Percentiles rank a stretch among this genome's conserved stretches.
Evolutionary conservation across 1,139 yeast species (phyloP).

Genomic region (Saccharomyces hybrid): DNA sequence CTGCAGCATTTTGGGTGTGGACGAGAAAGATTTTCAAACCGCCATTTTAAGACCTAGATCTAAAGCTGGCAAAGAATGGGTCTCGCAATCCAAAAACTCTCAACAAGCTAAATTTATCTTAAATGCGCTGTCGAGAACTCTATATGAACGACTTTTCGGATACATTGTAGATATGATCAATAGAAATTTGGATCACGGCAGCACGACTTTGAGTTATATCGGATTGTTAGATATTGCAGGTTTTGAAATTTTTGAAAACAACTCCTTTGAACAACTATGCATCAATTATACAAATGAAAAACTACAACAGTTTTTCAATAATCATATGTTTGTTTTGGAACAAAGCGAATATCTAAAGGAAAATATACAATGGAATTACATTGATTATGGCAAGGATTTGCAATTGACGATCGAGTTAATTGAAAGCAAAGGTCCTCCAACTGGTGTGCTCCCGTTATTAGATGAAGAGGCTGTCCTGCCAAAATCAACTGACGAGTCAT

Average conservation of each 20-base stretch:
- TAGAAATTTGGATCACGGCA: constrained; percentile 47
- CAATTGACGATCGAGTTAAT: constrained; percentile 92
- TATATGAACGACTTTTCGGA: constrained; percentile 80
- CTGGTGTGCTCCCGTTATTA: constrained; percentile 80
- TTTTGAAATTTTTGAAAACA: constrained; percentile 84
- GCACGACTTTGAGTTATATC: constrained; percentile 51
- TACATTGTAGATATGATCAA: constrained; percentile 72
- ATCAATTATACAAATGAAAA: constrained; percentile 95
- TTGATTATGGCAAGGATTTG: constrained; percentile 93
- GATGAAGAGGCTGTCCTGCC: constrained; percentile 97
- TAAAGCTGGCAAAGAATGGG: constrained; percentile 84
- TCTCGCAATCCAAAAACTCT: constrained; percentile 72
- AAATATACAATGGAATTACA: constrained; percentile 91
- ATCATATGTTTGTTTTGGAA: constrained; percentile 93
- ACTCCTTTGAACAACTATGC: constrained; percentile 93
- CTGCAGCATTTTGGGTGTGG: constrained; percentile 59
- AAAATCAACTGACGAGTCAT: constrained; percentile 73
- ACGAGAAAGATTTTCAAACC: constrained; percentile 45
- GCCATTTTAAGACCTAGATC: constrained; percentile 73
- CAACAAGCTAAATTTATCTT: constrained; percentile 72
- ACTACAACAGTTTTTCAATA: constrained; percentile 93
- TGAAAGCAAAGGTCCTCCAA: constrained; percentile 58
- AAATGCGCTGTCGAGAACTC: constrained; percentile 80
- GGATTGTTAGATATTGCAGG: constrained; percentile 98
- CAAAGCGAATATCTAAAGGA: constrained; percentile 92